Conservation (phyloP, 2,329 filamentous ascomycete genomes). For the Raffaelea albimanens region DNA sequence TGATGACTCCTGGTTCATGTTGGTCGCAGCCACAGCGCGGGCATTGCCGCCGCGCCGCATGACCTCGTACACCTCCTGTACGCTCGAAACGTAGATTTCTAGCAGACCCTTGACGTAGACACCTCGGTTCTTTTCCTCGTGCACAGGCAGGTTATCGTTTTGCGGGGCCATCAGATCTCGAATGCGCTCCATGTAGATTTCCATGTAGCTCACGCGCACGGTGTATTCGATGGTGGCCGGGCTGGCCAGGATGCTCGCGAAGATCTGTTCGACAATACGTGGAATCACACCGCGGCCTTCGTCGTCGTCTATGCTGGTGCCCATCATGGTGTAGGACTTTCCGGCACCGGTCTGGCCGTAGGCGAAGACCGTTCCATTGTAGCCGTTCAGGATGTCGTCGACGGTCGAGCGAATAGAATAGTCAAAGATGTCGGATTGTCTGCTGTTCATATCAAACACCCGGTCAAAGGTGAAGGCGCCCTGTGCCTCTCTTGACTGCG, state of each 20-base stretch:
- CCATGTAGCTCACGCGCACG: constrained; percentile 98
- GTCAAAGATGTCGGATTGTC: constrained; percentile 91
- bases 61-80: constrained; percentile 93
- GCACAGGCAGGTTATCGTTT: constrained; percentile 94
- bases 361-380: constrained; percentile 98
- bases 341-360: constrained; percentile 97
- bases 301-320: constrained; percentile 84
- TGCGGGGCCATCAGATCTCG: constrained; percentile 84
- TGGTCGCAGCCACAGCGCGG: constrained; percentile 87
- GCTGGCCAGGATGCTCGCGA: constrained; percentile 85
- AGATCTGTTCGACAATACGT: constrained; percentile 95
- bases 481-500: constrained; percentile 73
- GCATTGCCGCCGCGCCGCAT: constrained; percentile 87
- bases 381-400: constrained; percentile 96
- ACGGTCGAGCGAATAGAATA: constrained; percentile 95
- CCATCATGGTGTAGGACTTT: constrained; percentile 99
- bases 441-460: constrained; percentile 89
- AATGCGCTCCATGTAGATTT: constrained; percentile 99
- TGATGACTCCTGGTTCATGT: constrained; percentile 98
- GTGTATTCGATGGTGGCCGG: constrained; percentile 95
- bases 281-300: constrained; percentile 89
- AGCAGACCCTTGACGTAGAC: constrained; percentile 94
- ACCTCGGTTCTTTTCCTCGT: constrained; percentile 92
- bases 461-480: constrained; percentile 94
- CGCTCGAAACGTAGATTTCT: constrained; percentile 91